Evolutionary conservation across 176 grass and related monocot species (phyloP).

Genomic region (Poa pratensis): DNA sequence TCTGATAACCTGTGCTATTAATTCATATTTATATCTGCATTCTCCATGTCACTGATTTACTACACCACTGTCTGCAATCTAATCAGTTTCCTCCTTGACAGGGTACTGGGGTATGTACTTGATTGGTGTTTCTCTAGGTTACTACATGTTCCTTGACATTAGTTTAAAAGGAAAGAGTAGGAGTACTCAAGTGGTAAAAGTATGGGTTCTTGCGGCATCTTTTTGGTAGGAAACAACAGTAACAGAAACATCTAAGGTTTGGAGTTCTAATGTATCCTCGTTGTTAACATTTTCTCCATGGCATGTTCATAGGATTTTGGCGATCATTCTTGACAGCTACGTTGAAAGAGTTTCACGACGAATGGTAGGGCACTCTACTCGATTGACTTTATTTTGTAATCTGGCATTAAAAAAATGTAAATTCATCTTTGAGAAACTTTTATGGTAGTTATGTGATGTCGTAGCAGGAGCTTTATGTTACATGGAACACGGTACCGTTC

Average conservation of each 20-base stretch:
- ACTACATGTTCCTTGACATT: conserved; percentile 56
- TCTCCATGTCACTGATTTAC: neutral
- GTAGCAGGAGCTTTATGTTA: conserved; percentile 12
- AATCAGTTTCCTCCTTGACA: conserved; percentile 47
- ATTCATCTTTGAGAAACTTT: conserved; percentile 21
- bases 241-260: conserved; percentile 5
- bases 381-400: neutral
- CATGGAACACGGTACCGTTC: neutral
- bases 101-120: conserved; percentile 95
- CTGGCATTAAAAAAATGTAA: conserved; percentile 6
- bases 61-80: conserved; percentile 28
- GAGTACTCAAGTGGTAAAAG: conserved; percentile 47
- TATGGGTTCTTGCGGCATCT: conserved; percentile 64
- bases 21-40: conserved; percentile 1
- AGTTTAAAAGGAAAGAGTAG: conserved; percentile 58
- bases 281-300: conserved; percentile 30
- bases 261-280: conserved; percentile 29
- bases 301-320: conserved; percentile 65
- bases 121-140: conserved; percentile 83
- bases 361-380: conserved; percentile 61
- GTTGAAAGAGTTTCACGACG: conserved; percentile 86
- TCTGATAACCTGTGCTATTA: neutral
- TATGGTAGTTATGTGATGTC: conserved; percentile 3
- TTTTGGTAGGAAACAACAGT: conserved; percentile 71
- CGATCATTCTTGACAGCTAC: conserved; percentile 67